Base-by-base conservation (phyloP, 495 filamentous ascomycete species). In the Annulohypoxylon maeteangense region DNA sequence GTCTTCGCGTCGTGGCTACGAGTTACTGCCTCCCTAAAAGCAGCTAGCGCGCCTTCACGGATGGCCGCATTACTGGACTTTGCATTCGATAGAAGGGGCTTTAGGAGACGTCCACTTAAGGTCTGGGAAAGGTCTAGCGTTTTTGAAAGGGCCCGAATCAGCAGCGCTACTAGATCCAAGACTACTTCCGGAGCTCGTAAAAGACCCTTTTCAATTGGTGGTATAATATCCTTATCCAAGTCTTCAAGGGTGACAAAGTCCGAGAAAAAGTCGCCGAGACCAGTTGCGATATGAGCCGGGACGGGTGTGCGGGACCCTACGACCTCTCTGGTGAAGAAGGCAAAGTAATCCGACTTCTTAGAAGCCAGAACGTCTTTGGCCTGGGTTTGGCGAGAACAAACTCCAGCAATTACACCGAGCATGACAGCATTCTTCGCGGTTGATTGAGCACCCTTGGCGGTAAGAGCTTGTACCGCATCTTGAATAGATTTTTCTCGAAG, bases 111-210 rank as follows among this genome's bases (percentile, higher is more conserved):
- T 23, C 86, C 80, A 36, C 84, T 85, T 16, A 97, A 81, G 7
- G 92, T 76, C 47, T 89, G 87, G 8, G 94, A 93, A 1, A 97
- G 84, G 73, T 98, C 95, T 62, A 97, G 82, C 0, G 82, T 81
- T 32, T 81, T 76, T 1, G 94, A 88, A 23, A 98, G 81, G 20
- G 92, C 85, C 4, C 82, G 76, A 68, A 95, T 83, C 32, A 98
- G 80, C 2, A 89, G 85, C 12, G 89, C 84, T 36, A 97, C 81
- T 34, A 98, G 79, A 64, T 91, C 90, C 25, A 98, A 82, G 11
- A 97, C 89, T 34, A 98, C 90, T 76, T 99, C 95, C 0, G 95
- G 95, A 16, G 95, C 89, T 78, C 95, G 87, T 42, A 99, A 78
- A 40, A 99, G 87, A 1, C 91, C 90, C 78, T 96, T 96, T 71